A percentile compares a stretch with the other conserved stretches of the same genome.
These are phyloP conservation scores for Ceratocystis cubensis DNA, from an alignment of 2,329 filamentous ascomycete species.

Conservation along the genomic window DNA sequence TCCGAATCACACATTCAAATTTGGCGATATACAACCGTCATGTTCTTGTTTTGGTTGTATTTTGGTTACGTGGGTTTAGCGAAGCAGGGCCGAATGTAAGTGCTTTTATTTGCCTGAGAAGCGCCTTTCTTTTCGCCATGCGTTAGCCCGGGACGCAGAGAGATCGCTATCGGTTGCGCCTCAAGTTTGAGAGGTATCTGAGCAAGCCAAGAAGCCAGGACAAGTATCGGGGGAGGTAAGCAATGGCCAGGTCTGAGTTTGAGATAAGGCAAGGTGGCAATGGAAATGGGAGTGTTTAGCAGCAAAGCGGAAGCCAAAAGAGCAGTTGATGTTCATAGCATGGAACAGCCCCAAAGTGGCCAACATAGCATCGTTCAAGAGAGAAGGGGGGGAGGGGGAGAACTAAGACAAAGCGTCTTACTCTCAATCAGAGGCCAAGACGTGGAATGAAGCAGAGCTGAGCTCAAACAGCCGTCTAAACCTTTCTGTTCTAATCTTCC, in stretches of 20 bases:
- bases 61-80: neutral
- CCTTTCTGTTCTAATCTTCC: neutral
- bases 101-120: neutral
- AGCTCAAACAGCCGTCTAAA: neutral
- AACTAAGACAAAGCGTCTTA: neutral
- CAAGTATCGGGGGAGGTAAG: neutral
- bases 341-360: neutral
- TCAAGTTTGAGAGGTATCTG: neutral
- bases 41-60: neutral
- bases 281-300: neutral
- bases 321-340: neutral
- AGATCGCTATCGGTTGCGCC: too few species aligned
- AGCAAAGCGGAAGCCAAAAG: neutral
- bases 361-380: neutral
- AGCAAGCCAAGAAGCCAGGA: neutral
- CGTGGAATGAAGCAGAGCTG: neutral
- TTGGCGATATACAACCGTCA: neutral
- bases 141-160: neutral
- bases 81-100: neutral
- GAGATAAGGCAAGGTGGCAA: neutral
- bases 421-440: neutral
- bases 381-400: neutral
- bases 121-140: neutral
- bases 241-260: neutral
- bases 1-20: neutral